Evolutionary conservation across 2,329 filamentous ascomycete species (phyloP), one percentile per base, ranked within the genome.

Genomic region (Aspergillus sp.): DNA sequence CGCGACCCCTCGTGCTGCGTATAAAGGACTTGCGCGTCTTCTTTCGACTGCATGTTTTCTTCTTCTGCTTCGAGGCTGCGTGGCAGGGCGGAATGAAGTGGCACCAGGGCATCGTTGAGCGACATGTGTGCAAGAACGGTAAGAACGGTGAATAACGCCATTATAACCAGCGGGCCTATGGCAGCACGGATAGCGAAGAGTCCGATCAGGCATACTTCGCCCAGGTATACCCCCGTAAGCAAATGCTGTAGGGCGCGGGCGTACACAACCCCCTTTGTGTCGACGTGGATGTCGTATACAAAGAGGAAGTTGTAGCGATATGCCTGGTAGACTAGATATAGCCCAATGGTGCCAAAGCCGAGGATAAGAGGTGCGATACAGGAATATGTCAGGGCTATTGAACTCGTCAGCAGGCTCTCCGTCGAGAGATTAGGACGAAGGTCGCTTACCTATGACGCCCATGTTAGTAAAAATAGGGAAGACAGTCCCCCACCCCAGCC

Each of bases 221-320:
- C 79, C 15, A 95, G 70, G 55, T 96, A 95, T 13, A 94, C 61
- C 8, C 89, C 86, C 1, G 79, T 80, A 24, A 93, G 73, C 22
- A 93, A 72, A 41, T 95, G 88, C 53, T 91, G 79, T 13, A 95
- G 67, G 0, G 86, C 86, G 10, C 80, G 78, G 1, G 86, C 83
- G 52, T 95, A 95, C 42, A 89, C 82, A 2, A 93, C 72, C 2
- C 89, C 88, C 49, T 91, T 86, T 26, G 84, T 93, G 52, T 95
- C 86, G 51, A 93, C 75, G 37, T 76, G 66, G 10, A 82, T 77
- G 53, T 91, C 81, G 35, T 81, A 81, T 4, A 93, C 86, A 57
- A 84, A 95, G 32, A 95, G 71, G 32, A 94, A 67, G 52, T 94
- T 93, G 68, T 95, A 94, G 22, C 84, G 76, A 68, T 86, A 94